Evolutionary conservation across 257 asterid species (phyloP).

Genomic region (Rauvolfia tetraphylla): DNA sequence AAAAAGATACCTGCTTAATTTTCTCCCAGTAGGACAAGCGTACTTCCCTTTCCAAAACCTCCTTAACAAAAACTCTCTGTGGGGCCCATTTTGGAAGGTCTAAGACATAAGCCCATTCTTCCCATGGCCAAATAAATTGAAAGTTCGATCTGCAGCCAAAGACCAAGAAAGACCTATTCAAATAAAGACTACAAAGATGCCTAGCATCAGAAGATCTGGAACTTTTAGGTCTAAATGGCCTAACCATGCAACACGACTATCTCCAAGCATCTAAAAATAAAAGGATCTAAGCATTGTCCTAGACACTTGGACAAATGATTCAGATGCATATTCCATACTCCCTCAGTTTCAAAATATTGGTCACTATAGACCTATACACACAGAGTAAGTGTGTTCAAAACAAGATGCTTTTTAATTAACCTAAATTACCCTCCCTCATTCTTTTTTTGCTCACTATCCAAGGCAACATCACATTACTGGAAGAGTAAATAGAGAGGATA

Average conservation of each 20-base stretch:
- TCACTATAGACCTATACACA: no score
- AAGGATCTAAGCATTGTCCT: neutral
- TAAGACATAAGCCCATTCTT: slow-evolving; percentile 92
- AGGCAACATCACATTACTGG: no score
- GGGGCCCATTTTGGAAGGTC: slow-evolving; percentile 99
- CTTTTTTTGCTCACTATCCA: no score
- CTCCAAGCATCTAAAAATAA: neutral
- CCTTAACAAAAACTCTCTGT: slow-evolving; percentile 92
- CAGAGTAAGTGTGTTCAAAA: no score
- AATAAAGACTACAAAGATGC: neutral
- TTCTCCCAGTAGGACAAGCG: slow-evolving; percentile 97
- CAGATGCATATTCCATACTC: neutral
- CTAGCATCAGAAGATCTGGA: neutral
- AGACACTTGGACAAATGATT: neutral
- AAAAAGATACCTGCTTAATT: slow-evolving; percentile 72
- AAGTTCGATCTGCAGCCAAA: slow-evolving; percentile 77
- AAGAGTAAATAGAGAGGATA: no score
- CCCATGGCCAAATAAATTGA: slow-evolving; percentile 99
- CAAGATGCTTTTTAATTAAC: no score
- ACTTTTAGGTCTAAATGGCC: neutral
- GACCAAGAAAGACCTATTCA: neutral
- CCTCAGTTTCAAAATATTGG: no score
- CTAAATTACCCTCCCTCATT: no score
- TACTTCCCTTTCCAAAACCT: slow-evolving; percentile 96
- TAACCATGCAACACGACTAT: neutral